Conservation (phyloP, 75 land plant genomes). For the Ceratopteris richardii region DNA sequence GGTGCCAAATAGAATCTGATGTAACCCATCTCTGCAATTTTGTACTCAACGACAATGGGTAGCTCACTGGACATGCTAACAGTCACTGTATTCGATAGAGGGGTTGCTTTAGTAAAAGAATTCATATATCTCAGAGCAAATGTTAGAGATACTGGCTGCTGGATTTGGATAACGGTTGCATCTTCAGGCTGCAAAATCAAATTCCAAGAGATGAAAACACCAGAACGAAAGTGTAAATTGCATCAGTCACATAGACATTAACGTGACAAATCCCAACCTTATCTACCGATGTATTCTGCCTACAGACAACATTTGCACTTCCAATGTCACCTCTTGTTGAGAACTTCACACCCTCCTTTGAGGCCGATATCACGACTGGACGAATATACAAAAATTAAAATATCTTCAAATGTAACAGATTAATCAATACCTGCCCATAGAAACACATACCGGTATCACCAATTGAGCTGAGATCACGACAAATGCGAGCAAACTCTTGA, state of each 20-base stretch:
- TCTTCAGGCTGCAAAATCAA: constrained; percentile 66
- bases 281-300: constrained; percentile 90
- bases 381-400: too few species aligned
- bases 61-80: constrained; percentile 85
- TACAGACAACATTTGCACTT: constrained; percentile 86
- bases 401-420: too few species aligned
- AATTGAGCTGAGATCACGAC: constrained; percentile 88
- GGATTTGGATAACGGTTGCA: constrained; percentile 80
- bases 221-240: too few species aligned
- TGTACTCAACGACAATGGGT: constrained; percentile 95
- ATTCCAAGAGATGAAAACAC: not conserved
- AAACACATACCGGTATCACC: constrained; percentile 99
- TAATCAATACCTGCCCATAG: too few species aligned
- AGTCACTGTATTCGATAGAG: constrained; percentile 72
- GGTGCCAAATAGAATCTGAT: constrained; percentile 91
- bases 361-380: constrained; percentile 79
- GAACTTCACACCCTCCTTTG: constrained; percentile 97
- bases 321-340: constrained; percentile 94
- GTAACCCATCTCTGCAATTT: constrained; percentile 97
- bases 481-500: constrained; percentile 80
- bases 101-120: constrained; percentile 92
- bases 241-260: too few species aligned
- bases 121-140: constrained; percentile 95
- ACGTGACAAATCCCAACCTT: constrained; percentile 40
- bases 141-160: constrained; percentile 87